Evolutionary conservation across 2,329 filamentous ascomycete species (phyloP).

Genomic region (Trichoderma koningii): DNA sequence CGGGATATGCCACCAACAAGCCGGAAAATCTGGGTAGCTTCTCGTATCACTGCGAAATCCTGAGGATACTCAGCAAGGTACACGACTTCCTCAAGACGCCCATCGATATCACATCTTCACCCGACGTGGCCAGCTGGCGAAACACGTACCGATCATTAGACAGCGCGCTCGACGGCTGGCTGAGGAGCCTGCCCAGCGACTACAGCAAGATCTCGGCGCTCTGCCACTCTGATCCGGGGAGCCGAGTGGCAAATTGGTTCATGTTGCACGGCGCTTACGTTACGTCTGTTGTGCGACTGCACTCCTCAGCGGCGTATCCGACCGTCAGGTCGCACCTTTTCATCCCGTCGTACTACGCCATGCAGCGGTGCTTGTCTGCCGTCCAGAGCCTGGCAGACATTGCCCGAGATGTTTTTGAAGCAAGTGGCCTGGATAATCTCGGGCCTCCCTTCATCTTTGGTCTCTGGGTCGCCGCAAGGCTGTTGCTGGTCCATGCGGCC

Average conservation of each 20-base stretch:
- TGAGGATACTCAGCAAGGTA: conserved; percentile 47
- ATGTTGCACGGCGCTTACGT: conserved; percentile 51
- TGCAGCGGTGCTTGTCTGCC: conserved; percentile 48
- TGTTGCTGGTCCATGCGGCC: conserved; percentile 47
- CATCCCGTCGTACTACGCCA: conserved; percentile 48
- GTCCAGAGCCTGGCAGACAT: conserved; percentile 49
- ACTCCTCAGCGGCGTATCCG: conserved; percentile 48
- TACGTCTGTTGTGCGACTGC: conserved; percentile 47
- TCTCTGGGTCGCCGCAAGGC: conserved; percentile 47
- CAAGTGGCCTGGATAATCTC: conserved; percentile 46
- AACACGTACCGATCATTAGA: conserved; percentile 46
- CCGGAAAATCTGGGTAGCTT: conserved; percentile 50
- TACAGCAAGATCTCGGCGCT: conserved; percentile 50
- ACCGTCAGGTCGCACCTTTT: conserved; percentile 46
- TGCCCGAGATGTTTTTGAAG: conserved; percentile 47
- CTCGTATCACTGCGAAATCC: conserved; percentile 49
- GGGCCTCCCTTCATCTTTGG: conserved; percentile 50
- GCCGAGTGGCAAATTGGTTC: conserved; percentile 51
- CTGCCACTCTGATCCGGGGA: conserved; percentile 49
- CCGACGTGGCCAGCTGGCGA: conserved; percentile 46
- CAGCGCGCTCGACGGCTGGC: conserved; percentile 44
- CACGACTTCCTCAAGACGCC: conserved; percentile 47
- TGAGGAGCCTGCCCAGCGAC: conserved; percentile 48
- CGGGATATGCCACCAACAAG: conserved; percentile 40
- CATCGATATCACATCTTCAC: conserved; percentile 43